phyloP scores from a whole-genome alignment of 371 early-diverging fungal species.

The Apophysomyces ossiformis region DNA sequence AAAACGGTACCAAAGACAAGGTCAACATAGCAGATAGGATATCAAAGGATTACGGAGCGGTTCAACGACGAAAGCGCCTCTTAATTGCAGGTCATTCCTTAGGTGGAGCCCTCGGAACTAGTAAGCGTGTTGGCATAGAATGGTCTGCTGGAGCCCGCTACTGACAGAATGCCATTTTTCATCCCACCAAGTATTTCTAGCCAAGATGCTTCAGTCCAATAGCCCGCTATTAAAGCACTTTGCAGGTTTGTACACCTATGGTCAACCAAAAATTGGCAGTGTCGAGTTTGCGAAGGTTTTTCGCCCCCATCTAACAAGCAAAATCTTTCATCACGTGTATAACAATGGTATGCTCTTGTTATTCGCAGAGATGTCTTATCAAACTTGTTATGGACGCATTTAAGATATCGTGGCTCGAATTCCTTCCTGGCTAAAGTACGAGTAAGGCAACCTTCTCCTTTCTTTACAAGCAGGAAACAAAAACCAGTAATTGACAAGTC shows the following conservation, averaged over 20 bases:
- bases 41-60: constrained; percentile 1
- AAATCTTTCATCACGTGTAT: constrained; percentile 63
- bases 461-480: no score
- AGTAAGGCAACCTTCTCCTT: constrained; percentile 9
- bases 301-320: constrained; percentile 49
- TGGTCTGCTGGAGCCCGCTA: no score
- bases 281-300: constrained; percentile 57
- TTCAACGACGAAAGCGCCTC: constrained; percentile 30
- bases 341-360: constrained; percentile 48
- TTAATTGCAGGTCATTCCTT: constrained; percentile 53
- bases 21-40: constrained; percentile 21
- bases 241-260: constrained; percentile 62
- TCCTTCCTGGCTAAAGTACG: constrained; percentile 28
- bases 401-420: constrained; percentile 52
- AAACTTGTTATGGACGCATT: neutral
- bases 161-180: no score
- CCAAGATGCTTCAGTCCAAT: constrained; percentile 62
- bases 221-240: constrained; percentile 59
- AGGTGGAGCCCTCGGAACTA: constrained; percentile 49
- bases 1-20: neutral
- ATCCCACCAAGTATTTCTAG: constrained; percentile 47
- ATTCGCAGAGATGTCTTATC: no score
- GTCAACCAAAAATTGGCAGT: constrained; percentile 63
- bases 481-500: no score
- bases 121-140: constrained; percentile 27